Base-by-base conservation (phyloP, 805 yeast species). In the Saccharomycopsis sp. region DNA sequence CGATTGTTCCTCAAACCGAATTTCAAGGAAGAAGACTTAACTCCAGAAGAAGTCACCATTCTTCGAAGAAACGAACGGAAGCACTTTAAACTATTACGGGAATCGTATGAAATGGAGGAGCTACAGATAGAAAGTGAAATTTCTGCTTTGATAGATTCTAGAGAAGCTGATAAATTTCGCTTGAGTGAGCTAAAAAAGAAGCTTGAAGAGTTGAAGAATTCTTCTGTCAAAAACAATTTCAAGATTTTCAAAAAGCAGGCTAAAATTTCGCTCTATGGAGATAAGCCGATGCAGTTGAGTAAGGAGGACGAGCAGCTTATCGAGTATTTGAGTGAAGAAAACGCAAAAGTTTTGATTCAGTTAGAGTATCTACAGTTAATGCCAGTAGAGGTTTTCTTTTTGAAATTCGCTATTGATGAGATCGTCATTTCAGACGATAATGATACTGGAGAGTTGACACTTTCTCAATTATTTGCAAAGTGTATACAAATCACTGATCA, bases 1-100 rank as follows among this genome's bases (percentile, higher is more conserved):
- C 70, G 89, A 48, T 71, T 87, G 24, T 78, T 79, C 14, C 66
- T 80, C 44, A 77, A 69, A 24, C 77, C 53, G 66, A 71, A 53
- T 65, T 66, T 62, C 62, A 64, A 57, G 50, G 65, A 24, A 24
- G 64, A 40, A 53, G 68, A 57, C 51, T 65, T 72, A 18, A 75
- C 85, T 20, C 76, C 83, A 60, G 99, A 94, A 71, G 96, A 89
- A 60, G 70, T 92, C 34, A 91, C 97, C 0, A 78, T 80, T 51
- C 70, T 75, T 21, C 75, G 99, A 65, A 75, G 99, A 59, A 76
- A 76, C 21, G 87, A 88, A 65, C 76, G 98, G 44, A 76, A 79
- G 40, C 76, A 78, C 63, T 90, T 89, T 76, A 94, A 94, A 68
- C 71, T 69, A 37, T 81, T 82, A 63, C 77, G 98, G 51, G 80